Conservation (phyloP, 805 yeast species). For the Schwanniomyces vanrijiae region DNA sequence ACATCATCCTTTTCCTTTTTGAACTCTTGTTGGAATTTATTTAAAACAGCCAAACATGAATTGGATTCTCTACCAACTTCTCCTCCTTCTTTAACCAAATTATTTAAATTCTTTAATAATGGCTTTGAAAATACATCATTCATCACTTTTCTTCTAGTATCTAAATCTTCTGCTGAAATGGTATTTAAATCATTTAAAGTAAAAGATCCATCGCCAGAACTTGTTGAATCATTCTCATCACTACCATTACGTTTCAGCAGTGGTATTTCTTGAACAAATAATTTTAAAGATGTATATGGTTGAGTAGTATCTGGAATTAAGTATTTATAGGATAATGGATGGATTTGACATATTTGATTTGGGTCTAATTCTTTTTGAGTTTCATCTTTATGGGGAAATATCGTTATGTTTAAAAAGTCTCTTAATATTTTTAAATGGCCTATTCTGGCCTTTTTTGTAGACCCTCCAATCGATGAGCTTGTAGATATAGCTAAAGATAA, state of each 20-base stretch:
- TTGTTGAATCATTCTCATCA: background rate
- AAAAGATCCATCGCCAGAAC: conserved; percentile 22
- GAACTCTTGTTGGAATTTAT: conserved; percentile 4
- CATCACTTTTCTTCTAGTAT: conserved; percentile 54
- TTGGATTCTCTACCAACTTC: conserved; percentile 57
- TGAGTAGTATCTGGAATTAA: conserved; percentile 56
- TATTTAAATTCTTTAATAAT: conserved; percentile 49
- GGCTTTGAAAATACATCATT: conserved; percentile 52
- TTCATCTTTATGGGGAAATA: conserved; percentile 25
- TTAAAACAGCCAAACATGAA: conserved; percentile 17
- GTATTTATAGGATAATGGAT: conserved; percentile 52
- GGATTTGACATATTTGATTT: conserved; percentile 24
- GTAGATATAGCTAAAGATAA: conserved; percentile 35
- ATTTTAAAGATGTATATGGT: conserved; percentile 63
- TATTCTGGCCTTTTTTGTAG: conserved; percentile 35
- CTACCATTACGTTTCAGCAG: background rate
- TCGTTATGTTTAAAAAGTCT: conserved; percentile 46
- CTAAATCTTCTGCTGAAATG: conserved; percentile 59
- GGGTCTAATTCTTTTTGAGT: conserved; percentile 10
- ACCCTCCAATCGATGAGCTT: conserved; percentile 30
- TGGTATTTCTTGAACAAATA: conserved; percentile 46
- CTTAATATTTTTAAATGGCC: conserved; percentile 43
- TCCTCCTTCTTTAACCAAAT: conserved; percentile 67
- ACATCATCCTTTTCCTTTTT: background rate
- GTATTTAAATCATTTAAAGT: conserved; percentile 40